phyloP scores from a whole-genome alignment of 345 rosid species.

The Linum trigynum region DNA sequence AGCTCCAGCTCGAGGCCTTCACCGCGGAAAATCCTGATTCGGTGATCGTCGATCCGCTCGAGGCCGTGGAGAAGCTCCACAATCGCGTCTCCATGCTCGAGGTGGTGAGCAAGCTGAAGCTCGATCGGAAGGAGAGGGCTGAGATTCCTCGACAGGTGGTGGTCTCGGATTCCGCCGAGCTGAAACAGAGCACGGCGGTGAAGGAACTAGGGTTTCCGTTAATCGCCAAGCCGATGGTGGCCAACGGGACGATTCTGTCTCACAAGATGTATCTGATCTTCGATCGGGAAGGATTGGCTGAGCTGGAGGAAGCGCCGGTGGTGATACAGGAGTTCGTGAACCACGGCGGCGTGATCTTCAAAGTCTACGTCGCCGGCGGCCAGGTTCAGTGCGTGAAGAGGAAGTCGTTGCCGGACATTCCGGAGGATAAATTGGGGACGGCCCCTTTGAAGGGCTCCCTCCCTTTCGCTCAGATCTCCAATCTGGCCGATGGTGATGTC shows the following conservation, averaged over 20 bases:
- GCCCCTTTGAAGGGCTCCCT: constrained; percentile 27
- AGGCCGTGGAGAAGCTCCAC: constrained; percentile 32
- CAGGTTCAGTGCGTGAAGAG: constrained; percentile 39
- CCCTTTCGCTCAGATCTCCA: constrained; percentile 53
- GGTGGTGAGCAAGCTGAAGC: constrained; percentile 27
- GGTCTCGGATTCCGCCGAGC: constrained; percentile 24
- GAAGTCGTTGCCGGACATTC: constrained; percentile 43
- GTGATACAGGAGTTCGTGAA: constrained; percentile 65
- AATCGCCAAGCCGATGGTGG: constrained; percentile 44
- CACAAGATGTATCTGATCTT: constrained; percentile 44
- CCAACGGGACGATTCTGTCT: constrained; percentile 42
- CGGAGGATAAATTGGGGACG: constrained; percentile 31
- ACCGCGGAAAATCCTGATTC: constrained; percentile 30
- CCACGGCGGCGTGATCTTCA: constrained; percentile 56
- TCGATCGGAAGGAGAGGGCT: constrained; percentile 17
- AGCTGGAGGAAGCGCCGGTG: constrained; percentile 26
- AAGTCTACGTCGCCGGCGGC: constrained; percentile 51
- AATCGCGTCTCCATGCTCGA: constrained; percentile 52
- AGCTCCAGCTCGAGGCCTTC: constrained; percentile 27
- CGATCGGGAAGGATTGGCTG: constrained; percentile 38
- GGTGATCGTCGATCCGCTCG: constrained; percentile 40
- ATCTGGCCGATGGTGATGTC: constrained; percentile 23
- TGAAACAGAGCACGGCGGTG: constrained; percentile 14
- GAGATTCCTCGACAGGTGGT: constrained; percentile 37
- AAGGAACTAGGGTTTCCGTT: constrained; percentile 39